Evolutionary conservation across 163 green algal species (phyloP), one percentile per base, ranked within the genome.

Genomic region (Scenedesmus sp.): DNA sequence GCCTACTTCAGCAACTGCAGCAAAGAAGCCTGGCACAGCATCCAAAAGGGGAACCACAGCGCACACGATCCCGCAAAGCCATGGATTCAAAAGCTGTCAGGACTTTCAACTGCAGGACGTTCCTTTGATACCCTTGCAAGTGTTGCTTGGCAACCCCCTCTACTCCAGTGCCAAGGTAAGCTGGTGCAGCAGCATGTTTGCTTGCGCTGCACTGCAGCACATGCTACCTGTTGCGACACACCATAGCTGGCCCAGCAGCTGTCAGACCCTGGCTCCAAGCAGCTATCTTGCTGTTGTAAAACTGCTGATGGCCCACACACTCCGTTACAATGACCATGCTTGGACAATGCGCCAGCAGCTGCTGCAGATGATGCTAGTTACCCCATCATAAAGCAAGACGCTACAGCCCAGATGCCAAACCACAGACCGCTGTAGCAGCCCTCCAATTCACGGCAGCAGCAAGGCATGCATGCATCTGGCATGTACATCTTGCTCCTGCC

Each of bases 81-180:
- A 83, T 43, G 1, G 15, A 13, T 35, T 83, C 73, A 83, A 83
- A 26, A 13, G 7, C 0, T 15, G 53, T 51, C 37, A 1, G n/a
- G 6, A 35, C n/a, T 10, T 12, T 53, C 2, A 35, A 13, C 33
- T 84, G 81, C 51, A 88, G 53, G 83, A 88, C 53, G 53, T 88
- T 24, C 83, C 83, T 26, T 37, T 88, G 3, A 88, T 88, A 3
- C 83, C 83, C 22, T 22, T 88, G 3, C 35, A 40, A 20, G 83
- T 80, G 0, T 35, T 88, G 83, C 83, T 88, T 35, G 83, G 83
- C 24, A 88, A 88, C 56, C 83, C 83, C 1, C 16, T 51, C 1
- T 61, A 88, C 24, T 80, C 83, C 18, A 43, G 37, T 40, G 83
- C 56, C 37, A 78, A 88, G 53, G 83, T 88, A 26, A 49, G 79